phyloP scores from a whole-genome alignment of 257 asterid genomes.

The Solanum chiquidenum region DNA sequence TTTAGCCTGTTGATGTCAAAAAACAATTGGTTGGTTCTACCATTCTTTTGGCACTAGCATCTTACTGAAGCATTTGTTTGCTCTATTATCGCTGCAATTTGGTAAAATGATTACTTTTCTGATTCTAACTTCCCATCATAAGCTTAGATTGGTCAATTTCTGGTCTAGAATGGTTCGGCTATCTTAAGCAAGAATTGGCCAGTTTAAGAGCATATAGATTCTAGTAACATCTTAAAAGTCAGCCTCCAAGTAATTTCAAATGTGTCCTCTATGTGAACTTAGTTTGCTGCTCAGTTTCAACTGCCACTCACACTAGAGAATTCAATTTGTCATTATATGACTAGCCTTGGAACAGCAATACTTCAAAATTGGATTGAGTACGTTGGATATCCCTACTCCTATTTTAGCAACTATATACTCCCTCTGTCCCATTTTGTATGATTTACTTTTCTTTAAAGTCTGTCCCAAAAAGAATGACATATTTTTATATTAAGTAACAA shows the following conservation, averaged over 20 bases:
- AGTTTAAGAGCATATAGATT: background rate
- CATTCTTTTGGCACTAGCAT: background rate
- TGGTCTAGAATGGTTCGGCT: background rate
- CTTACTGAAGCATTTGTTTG: background rate
- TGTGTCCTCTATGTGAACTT: background rate
- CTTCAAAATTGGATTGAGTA: background rate
- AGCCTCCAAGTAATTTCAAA: background rate
- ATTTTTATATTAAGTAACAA: no score
- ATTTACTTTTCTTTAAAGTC: no score
- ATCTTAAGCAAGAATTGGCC: background rate
- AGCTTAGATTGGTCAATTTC: background rate
- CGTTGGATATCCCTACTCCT: background rate
- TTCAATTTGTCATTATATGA: background rate
- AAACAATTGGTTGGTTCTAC: background rate
- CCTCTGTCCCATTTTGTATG: background rate
- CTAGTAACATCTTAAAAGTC: background rate
- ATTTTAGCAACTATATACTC: background rate
- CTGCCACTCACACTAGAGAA: background rate
- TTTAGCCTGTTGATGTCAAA: background rate
- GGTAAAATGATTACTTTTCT: background rate
- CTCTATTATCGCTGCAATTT: background rate
- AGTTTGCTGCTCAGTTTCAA: background rate
- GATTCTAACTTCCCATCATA: background rate
- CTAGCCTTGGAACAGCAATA: background rate
- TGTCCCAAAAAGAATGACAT: no score